Evolutionary conservation across 2,329 filamentous ascomycete genomes (phyloP).

Genomic region (Diaporthe citriasiana): DNA sequence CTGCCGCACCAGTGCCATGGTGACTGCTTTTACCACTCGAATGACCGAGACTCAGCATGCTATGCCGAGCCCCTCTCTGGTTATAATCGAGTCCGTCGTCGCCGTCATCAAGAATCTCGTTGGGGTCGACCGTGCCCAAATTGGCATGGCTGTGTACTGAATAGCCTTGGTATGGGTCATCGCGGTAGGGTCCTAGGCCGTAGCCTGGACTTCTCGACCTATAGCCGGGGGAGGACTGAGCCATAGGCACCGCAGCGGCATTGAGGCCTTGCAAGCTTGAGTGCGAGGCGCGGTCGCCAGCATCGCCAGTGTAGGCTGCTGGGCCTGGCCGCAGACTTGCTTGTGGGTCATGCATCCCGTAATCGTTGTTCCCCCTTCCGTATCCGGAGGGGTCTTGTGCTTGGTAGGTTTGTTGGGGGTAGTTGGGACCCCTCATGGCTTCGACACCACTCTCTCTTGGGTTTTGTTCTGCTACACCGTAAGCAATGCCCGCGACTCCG

Average conservation of each 20-base stretch:
- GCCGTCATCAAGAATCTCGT: constrained; percentile 87
- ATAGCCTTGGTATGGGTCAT: constrained; percentile 77
- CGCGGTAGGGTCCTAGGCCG: constrained; percentile 63
- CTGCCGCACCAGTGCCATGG: constrained; percentile 58
- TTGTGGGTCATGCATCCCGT: constrained; percentile 32
- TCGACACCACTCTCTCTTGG: constrained; percentile 75
- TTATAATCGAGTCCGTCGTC: constrained; percentile 82
- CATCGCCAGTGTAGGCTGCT: constrained; percentile 43
- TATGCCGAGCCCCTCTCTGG: constrained; percentile 62
- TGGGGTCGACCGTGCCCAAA: constrained; percentile 78
- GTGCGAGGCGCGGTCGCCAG: constrained; percentile 57
- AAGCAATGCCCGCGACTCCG: constrained; percentile 77
- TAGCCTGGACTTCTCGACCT: constrained; percentile 63
- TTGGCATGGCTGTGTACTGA: constrained; percentile 63
- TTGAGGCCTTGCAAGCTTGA: constrained; percentile 59
- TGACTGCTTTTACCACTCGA: constrained; percentile 57
- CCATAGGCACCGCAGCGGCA: constrained; percentile 50
- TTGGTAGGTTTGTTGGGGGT: constrained; percentile 49
- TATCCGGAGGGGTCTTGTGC: constrained; percentile 45
- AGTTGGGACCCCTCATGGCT: constrained; percentile 63
- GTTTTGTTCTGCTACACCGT: constrained; percentile 75
- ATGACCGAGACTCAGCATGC: constrained; percentile 71
- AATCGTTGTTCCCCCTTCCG: constrained; percentile 27
- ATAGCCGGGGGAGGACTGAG: constrained; percentile 52
- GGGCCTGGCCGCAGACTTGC: constrained; percentile 45